phyloP scores from a whole-genome alignment of 305 asterid species.

The Fraxinus angustifolia region DNA sequence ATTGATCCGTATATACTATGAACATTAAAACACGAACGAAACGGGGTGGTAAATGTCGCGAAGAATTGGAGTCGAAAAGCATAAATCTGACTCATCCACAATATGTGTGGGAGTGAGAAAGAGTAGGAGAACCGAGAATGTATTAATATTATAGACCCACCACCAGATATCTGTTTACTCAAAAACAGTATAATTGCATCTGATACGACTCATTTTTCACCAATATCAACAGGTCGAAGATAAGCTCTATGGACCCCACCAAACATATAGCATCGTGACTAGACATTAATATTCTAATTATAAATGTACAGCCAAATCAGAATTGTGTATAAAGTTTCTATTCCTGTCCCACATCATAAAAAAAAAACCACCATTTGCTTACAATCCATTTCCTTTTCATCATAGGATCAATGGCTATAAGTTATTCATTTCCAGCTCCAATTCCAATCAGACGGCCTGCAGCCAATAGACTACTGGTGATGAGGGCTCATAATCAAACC shows the following conservation, averaged over 20 bases:
- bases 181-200: constrained; percentile 2
- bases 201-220: constrained; percentile 25
- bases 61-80: neutral
- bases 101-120: neutral
- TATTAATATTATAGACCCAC: neutral
- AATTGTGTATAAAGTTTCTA: neutral
- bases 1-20: neutral
- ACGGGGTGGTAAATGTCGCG: neutral
- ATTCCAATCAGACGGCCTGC: constrained; percentile 4
- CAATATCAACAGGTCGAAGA: constrained; percentile 30
- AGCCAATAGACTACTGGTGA: constrained; percentile 12
- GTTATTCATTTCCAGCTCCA: constrained; percentile 25
- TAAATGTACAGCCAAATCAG: neutral
- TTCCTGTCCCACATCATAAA: neutral
- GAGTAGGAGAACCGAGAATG: neutral
- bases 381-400: neutral
- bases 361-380: neutral
- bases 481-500: constrained; percentile 22
- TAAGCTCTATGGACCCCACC: constrained; percentile 36
- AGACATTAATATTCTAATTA: constrained; percentile 28
- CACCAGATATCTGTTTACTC: neutral
- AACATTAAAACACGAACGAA: neutral
- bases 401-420: constrained; percentile 32
- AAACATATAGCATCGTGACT: constrained; percentile 31
- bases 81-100: neutral